phyloP scores from a whole-genome alignment of 495 filamentous ascomycete species.

The Parathielavia appendiculata region DNA sequence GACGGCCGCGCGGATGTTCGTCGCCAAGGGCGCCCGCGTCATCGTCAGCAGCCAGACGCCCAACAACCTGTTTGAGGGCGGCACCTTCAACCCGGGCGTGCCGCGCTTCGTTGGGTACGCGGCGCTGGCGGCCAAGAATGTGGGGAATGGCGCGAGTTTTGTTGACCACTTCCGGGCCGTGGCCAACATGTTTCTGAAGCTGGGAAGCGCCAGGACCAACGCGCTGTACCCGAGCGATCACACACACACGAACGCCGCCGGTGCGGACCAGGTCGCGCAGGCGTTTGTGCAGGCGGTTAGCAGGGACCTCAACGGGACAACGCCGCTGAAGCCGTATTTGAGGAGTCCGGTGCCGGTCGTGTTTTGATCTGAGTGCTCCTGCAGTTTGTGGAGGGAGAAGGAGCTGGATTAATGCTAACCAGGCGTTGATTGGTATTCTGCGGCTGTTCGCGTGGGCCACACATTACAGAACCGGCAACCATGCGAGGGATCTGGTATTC shows the following conservation, averaged over 20 bases:
- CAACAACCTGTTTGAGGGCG: constrained; percentile 57
- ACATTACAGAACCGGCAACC: too few species aligned
- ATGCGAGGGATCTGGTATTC: too few species aligned
- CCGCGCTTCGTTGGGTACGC: constrained; percentile 57
- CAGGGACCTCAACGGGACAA: constrained; percentile 38
- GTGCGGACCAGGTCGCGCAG: constrained; percentile 53
- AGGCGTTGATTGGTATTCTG: too few species aligned
- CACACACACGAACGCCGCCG: constrained; percentile 58
- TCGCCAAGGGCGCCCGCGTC: constrained; percentile 57
- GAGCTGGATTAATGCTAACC: too few species aligned
- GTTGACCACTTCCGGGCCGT: constrained; percentile 59
- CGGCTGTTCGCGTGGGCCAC: too few species aligned
- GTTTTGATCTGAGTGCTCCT: constrained; percentile 9
- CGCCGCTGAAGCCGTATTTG: constrained; percentile 27
- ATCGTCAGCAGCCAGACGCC: constrained; percentile 60
- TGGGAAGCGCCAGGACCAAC: constrained; percentile 47
- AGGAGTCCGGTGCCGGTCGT: constrained; percentile 21
- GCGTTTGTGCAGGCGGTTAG: constrained; percentile 59
- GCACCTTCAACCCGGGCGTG: constrained; percentile 39
- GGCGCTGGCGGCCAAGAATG: constrained; percentile 44
- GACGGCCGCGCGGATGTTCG: constrained; percentile 48
- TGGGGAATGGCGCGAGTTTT: constrained; percentile 42
- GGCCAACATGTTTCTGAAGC: constrained; percentile 45
- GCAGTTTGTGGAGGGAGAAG: too few species aligned
- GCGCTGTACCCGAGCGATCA: constrained; percentile 55